phyloP scores from a whole-genome alignment of 169 alveolate species.

The Plasmodium gonderi region DNA sequence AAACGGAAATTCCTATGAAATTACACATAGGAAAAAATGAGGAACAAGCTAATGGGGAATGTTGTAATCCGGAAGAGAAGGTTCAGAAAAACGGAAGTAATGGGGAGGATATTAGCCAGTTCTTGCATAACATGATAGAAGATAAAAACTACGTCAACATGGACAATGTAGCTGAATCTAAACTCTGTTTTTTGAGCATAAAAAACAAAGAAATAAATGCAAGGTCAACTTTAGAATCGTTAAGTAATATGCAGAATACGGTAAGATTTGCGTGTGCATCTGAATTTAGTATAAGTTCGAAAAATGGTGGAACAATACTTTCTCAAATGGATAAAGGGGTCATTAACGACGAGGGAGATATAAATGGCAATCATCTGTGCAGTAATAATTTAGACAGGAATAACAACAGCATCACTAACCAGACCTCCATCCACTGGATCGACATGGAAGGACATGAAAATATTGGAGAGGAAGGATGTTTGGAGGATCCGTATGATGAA shows the following conservation, averaged over 20 bases:
- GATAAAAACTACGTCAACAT: conserved; percentile 21
- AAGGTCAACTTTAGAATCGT: neutral
- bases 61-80: neutral
- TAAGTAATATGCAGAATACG: neutral
- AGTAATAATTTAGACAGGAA: no score
- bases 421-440: neutral
- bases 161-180: conserved; percentile 7
- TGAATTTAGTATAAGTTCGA: neutral
- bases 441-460: neutral
- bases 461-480: neutral
- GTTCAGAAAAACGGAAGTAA: neutral
- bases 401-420: no score
- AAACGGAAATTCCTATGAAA: neutral
- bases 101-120: neutral
- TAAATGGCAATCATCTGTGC: no score
- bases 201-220: neutral
- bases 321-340: neutral
- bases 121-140: conserved; percentile 25
- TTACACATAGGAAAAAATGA: neutral
- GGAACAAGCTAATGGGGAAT: neutral
- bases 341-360: neutral
- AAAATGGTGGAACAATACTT: neutral
- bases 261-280: neutral
- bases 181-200: conserved; percentile 8
- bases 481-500: neutral